These are phyloP conservation scores for Dimocarpus longan DNA, from an alignment of 345 rosid species.

Conservation along the genomic window DNA sequence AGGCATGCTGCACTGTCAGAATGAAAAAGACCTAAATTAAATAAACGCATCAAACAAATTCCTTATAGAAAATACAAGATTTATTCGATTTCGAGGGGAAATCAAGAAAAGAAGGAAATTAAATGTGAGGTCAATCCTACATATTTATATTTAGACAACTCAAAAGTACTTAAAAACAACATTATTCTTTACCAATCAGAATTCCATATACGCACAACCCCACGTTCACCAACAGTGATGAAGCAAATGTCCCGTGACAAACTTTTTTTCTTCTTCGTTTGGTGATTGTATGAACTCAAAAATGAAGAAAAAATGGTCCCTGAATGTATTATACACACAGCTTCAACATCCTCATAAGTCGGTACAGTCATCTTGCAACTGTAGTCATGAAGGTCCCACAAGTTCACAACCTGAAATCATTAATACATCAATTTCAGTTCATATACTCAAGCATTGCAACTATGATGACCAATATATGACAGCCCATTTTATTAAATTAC, in stretches of 20 bases:
- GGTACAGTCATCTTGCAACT: slow-evolving; percentile 76
- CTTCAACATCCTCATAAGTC: slow-evolving; percentile 81
- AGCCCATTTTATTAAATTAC: slow-evolving; percentile 6
- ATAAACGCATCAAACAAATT: slow-evolving; percentile 17
- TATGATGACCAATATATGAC: neutral
- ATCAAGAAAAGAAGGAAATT: neutral
- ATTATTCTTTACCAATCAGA: slow-evolving; percentile 66
- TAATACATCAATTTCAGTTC: slow-evolving; percentile 7
- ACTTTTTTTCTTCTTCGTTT: slow-evolving; percentile 42
- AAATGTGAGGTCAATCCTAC: neutral
- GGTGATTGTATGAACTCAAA: slow-evolving; percentile 44
- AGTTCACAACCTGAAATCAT: slow-evolving; percentile 75
- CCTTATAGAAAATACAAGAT: slow-evolving; percentile 6
- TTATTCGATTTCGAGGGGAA: neutral
- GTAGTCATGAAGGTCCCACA: slow-evolving; percentile 89
- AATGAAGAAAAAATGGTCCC: slow-evolving; percentile 55
- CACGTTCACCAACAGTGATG: slow-evolving; percentile 87
- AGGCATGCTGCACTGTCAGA: slow-evolving; percentile 77
- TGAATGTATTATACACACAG: slow-evolving; percentile 56
- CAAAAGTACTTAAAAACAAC: neutral
- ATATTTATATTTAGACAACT: neutral
- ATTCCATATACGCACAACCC: slow-evolving; percentile 79
- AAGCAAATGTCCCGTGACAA: slow-evolving; percentile 50
- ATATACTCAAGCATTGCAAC: slow-evolving; percentile 12
- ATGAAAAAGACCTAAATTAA: slow-evolving; percentile 26